phyloP scores from a whole-genome alignment of 139 green algal genomes.

The Ostreobium quekettii region DNA sequence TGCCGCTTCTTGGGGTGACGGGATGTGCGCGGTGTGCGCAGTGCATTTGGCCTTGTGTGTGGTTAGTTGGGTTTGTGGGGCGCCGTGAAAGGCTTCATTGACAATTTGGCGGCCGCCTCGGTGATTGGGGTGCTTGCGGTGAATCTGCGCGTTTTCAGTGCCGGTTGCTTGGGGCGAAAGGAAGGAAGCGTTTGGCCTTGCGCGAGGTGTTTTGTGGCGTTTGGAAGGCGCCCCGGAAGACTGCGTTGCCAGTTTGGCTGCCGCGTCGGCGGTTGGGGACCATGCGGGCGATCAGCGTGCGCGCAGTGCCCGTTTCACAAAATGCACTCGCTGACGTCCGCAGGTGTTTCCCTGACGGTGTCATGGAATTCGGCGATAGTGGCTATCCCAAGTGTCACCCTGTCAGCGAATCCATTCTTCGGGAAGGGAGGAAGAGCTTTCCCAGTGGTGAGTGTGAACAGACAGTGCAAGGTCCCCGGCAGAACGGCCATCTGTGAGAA shows the following conservation, averaged over 20 bases:
- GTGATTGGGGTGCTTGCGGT: neutral
- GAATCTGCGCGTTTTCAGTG: neutral
- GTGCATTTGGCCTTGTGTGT: neutral
- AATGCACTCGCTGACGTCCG: neutral
- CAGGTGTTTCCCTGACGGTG: neutral
- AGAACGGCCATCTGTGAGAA: neutral
- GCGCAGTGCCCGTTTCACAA: neutral
- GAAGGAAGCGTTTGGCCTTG: too few relatives aligned
- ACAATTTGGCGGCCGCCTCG: neutral
- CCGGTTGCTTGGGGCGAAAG: neutral
- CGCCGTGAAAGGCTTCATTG: too few relatives aligned
- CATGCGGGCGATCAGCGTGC: neutral
- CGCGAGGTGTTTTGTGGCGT: too few relatives aligned
- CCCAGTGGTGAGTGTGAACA: conserved; percentile 32
- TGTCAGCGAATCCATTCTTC: conserved; percentile 16
- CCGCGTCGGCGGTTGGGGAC: neutral
- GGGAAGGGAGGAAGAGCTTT: conserved; percentile 55
- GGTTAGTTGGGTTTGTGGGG: neutral
- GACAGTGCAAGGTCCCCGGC: neutral
- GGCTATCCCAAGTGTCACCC: neutral
- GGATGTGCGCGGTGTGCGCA: neutral
- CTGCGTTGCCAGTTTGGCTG: neutral
- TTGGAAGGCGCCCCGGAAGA: too few relatives aligned
- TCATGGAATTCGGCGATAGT: neutral
- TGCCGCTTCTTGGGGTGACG: conserved; percentile 9